phyloP scores from a whole-genome alignment of 345 rosid genomes.

The Viola odorata region DNA sequence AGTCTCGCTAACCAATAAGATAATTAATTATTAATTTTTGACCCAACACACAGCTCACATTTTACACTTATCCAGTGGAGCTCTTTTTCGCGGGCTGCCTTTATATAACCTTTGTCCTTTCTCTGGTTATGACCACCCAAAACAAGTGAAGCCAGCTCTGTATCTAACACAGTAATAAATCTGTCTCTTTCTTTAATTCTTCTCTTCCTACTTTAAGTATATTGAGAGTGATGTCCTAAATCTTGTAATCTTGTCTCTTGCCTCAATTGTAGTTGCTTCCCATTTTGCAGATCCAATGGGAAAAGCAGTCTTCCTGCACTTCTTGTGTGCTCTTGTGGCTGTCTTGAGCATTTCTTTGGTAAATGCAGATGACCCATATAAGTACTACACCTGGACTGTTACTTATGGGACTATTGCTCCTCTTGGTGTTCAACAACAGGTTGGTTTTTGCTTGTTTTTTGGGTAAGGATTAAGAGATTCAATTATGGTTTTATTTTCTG shows the following conservation, averaged over 20 bases:
- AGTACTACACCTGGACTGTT: constrained; percentile 78
- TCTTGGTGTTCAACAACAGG: constrained; percentile 76
- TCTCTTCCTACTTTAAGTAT: background rate
- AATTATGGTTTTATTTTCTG: background rate
- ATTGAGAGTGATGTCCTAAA: background rate
- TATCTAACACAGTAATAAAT: background rate
- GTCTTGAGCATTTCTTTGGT: constrained; percentile 37
- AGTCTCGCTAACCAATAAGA: too few relatives aligned
- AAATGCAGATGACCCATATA: constrained; percentile 76
- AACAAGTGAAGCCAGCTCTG: background rate
- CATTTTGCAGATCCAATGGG: constrained; percentile 20
- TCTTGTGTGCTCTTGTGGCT: constrained; percentile 29
- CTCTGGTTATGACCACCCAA: background rate
- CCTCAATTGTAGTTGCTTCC: background rate
- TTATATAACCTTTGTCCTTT: constrained; percentile 1
- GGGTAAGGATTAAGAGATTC: too few relatives aligned
- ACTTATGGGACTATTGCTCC: constrained; percentile 76
- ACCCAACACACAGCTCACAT: background rate
- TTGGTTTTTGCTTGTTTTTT: constrained; percentile 9
- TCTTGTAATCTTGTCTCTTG: background rate
- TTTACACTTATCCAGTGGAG: background rate
- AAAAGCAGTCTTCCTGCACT: constrained; percentile 8
- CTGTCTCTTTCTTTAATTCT: background rate
- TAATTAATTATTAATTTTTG: too few relatives aligned
- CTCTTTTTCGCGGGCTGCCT: background rate